phyloP scores from a whole-genome alignment of 2,329 filamentous ascomycete genomes.

The Beauveria rudraprayagi region DNA sequence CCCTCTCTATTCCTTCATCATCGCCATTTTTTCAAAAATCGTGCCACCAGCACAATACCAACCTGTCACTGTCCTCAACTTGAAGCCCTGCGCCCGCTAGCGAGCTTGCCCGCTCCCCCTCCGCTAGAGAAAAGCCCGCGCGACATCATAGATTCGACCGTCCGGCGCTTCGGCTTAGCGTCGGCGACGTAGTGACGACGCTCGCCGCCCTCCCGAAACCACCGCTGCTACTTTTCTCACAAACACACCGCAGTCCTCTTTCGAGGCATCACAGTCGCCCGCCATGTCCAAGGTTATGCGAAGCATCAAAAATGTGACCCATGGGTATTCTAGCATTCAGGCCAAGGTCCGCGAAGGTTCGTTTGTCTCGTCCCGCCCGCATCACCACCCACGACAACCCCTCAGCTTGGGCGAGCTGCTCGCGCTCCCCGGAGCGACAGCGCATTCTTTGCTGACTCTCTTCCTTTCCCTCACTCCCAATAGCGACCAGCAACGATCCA shows the following conservation, averaged over 20 bases:
- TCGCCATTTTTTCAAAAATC: not conserved
- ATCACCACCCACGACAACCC: not conserved
- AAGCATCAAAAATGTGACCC: slow-evolving; percentile 98
- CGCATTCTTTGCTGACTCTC: not conserved
- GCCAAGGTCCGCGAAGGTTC: slow-evolving; percentile 97
- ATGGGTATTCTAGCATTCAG: slow-evolving; percentile 93
- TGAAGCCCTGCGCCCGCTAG: not conserved
- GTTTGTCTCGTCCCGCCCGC: slow-evolving; percentile 20
- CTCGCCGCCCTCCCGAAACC: slow-evolving; percentile 1
- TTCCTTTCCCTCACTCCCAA: not conserved
- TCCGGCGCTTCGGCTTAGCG: slow-evolving; percentile 10
- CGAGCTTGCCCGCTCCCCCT: not conserved
- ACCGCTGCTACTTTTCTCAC: not conserved
- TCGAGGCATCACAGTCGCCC: slow-evolving; percentile 19
- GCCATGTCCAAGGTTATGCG: slow-evolving; percentile 94
- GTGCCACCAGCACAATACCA: not conserved
- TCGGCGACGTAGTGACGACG: slow-evolving; percentile 11
- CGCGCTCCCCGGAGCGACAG: slow-evolving; percentile 15
- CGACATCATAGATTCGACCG: slow-evolving; percentile 7
- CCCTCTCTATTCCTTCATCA: not conserved
- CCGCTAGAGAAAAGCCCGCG: not conserved
- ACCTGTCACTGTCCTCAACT: not conserved
- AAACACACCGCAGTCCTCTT: not conserved
- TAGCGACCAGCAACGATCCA: slow-evolving; percentile 96
- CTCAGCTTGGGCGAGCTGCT: not conserved